Conservation (phyloP, 495 filamentous ascomycete genomes). For the Penicillium canescens region DNA sequence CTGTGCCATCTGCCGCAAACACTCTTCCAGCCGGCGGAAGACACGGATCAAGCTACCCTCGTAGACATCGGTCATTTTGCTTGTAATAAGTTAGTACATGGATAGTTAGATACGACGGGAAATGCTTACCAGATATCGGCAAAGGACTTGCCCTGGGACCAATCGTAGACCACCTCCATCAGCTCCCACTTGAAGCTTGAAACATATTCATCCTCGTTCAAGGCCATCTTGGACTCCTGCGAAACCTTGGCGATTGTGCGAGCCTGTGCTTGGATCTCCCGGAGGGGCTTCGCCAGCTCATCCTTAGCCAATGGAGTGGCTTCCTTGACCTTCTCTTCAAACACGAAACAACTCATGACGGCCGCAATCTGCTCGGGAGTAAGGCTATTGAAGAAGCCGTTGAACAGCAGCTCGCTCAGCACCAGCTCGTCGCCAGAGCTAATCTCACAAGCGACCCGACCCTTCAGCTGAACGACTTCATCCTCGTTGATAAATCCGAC, state of each 20-base stretch:
- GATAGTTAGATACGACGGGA: slow-evolving; percentile 5
- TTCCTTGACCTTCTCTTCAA: slow-evolving; percentile 88
- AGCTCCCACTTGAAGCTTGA: slow-evolving; percentile 84
- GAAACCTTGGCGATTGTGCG: slow-evolving; percentile 87
- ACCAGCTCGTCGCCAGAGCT: slow-evolving; percentile 90
- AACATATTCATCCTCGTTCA: slow-evolving; percentile 93
- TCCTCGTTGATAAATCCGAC: slow-evolving; percentile 92
- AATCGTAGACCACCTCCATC: slow-evolving; percentile 94
- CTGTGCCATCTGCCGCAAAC: slow-evolving; percentile 96
- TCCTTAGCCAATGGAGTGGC: slow-evolving; percentile 63
- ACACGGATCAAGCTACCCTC: slow-evolving; percentile 94
- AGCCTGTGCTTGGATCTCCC: slow-evolving; percentile 82
- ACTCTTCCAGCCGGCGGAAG: slow-evolving; percentile 92
- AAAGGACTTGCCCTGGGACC: slow-evolving; percentile 91
- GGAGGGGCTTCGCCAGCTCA: slow-evolving; percentile 80
- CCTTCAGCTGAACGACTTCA: slow-evolving; percentile 94
- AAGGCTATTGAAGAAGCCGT: slow-evolving; percentile 96
- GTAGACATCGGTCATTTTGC: slow-evolving; percentile 98
- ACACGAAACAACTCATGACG: slow-evolving; percentile 88
- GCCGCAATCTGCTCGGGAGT: slow-evolving; percentile 83
- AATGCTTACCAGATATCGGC: slow-evolving; percentile 85
- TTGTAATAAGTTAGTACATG: slow-evolving; percentile 29
- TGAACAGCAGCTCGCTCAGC: slow-evolving; percentile 89
- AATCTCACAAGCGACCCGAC: slow-evolving; percentile 95
- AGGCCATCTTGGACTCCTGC: slow-evolving; percentile 82